Conservation (phyloP, 2,329 filamentous ascomycete genomes). For the Fusarium protoensiforme region DNA sequence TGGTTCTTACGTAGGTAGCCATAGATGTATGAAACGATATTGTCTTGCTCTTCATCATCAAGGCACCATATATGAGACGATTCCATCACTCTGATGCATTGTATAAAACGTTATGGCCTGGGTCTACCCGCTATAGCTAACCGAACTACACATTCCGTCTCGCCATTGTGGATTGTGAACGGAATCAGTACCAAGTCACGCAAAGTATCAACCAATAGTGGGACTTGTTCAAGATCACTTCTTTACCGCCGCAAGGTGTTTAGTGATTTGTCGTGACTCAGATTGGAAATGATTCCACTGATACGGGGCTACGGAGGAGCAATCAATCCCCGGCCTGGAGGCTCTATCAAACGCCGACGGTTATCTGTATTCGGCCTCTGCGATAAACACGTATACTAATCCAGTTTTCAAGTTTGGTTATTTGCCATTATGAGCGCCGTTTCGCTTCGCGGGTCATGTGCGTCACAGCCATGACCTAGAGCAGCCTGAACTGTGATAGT, state of each 20-base stretch:
- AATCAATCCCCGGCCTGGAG: not conserved
- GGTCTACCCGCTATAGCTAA: not conserved
- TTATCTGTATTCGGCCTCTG: not conserved
- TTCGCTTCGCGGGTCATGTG: no score
- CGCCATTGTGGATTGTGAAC: not conserved
- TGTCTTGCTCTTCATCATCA: not conserved
- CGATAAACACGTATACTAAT: not conserved
- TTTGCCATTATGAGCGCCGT: not conserved
- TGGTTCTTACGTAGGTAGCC: not conserved
- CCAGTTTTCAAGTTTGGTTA: not conserved
- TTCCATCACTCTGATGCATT: rapidly evolving
- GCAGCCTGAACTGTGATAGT: not conserved
- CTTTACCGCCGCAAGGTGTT: not conserved
- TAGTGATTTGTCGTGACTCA: not conserved
- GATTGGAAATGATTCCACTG: not conserved
- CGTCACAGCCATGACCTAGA: not conserved
- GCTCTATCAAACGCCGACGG: not conserved
- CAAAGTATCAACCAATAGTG: no score
- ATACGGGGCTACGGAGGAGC: not conserved
- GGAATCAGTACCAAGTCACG: no score
- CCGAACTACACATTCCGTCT: not conserved
- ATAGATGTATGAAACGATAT: not conserved
- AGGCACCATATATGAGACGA: not conserved
- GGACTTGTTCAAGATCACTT: no score
- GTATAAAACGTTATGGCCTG: not conserved